A percentile compares a stretch with the other conserved stretches of the same genome.
Conservation (phyloP, 345 rosid species). For the Punica granatum region DNA sequence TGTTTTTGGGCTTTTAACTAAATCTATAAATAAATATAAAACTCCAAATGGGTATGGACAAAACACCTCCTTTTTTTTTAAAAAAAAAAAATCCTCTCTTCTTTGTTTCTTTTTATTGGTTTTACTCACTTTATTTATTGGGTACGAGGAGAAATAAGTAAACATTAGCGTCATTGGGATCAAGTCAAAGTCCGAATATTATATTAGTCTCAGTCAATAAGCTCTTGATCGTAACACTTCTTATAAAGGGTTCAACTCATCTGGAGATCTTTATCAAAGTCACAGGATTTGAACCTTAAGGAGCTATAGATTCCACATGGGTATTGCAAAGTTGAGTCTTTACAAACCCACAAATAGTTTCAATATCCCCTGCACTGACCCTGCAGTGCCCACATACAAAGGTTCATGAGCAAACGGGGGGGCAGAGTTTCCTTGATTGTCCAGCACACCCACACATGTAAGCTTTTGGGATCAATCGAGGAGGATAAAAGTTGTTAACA, state of each 20-base stretch:
- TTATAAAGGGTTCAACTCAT: neutral
- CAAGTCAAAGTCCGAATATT: no score
- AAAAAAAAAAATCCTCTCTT: neutral
- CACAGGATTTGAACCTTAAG: neutral
- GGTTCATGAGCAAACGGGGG: no score
- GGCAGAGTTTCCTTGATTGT: neutral
- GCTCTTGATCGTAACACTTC: neutral
- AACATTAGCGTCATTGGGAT: no score
- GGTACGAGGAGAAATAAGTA: no score
- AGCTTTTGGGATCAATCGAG: neutral
- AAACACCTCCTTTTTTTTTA: neutral
- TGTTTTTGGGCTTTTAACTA: no score
- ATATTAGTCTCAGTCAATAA: no score
- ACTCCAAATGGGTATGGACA: slow-evolving; percentile 9
- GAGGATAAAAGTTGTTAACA: neutral
- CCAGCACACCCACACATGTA: neutral
- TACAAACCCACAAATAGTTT: neutral
- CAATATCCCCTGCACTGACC: neutral
- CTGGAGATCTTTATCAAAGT: neutral
- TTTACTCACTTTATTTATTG: neutral
- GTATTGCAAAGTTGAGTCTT: neutral
- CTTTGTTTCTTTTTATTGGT: neutral
- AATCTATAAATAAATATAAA: slow-evolving; percentile 1
- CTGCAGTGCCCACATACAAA: neutral
- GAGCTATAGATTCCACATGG: slow-evolving; percentile 1